Conservation (phyloP, 2,329 filamentous ascomycete species). For the Penicillium sclerotiorum region DNA sequence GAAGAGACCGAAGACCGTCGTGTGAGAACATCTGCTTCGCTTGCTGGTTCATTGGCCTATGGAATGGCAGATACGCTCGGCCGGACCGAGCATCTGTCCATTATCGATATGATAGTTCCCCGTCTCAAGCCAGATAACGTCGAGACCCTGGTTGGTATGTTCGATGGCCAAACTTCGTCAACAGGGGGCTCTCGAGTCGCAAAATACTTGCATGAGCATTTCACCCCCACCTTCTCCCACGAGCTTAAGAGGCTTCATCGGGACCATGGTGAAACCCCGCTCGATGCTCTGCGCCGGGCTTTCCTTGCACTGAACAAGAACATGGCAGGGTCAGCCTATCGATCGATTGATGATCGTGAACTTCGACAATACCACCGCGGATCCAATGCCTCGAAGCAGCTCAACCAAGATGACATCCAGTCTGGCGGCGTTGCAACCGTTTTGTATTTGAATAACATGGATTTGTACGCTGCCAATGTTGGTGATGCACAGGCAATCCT, state of each 20-base stretch:
- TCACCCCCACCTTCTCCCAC: conserved; percentile 78
- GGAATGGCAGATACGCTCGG: conserved; percentile 97
- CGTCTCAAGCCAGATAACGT: conserved; percentile 87
- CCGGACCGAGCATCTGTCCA: conserved; percentile 90
- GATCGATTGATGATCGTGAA: conserved; percentile 74
- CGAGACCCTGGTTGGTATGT: conserved; percentile 89
- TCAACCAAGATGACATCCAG: conserved; percentile 85
- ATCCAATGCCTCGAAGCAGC: conserved; percentile 70
- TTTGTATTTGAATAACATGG: conserved; percentile 83
- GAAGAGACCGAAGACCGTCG: conserved; percentile 94
- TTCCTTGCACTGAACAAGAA: conserved; percentile 94
- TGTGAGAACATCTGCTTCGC: conserved; percentile 93
- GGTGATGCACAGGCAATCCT: conserved; percentile 95
- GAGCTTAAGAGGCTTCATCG: conserved; percentile 76
- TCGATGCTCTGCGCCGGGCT: conserved; percentile 80
- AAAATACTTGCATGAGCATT: conserved; percentile 95
- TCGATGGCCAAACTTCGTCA: conserved; percentile 88
- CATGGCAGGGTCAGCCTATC: conserved; percentile 79
- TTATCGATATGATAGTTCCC: conserved; percentile 92
- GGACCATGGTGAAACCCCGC: conserved; percentile 70
- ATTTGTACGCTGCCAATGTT: conserved; percentile 92
- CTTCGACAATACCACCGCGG: conserved; percentile 65
- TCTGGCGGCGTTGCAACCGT: conserved; percentile 92
- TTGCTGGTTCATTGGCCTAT: conserved; percentile 87
- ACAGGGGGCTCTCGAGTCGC: conserved; percentile 92